A percentile compares a stretch with the other conserved stretches of the same genome.
Conservation (phyloP, 2,329 filamentous ascomycete species). For the Penicillium sp. region DNA sequence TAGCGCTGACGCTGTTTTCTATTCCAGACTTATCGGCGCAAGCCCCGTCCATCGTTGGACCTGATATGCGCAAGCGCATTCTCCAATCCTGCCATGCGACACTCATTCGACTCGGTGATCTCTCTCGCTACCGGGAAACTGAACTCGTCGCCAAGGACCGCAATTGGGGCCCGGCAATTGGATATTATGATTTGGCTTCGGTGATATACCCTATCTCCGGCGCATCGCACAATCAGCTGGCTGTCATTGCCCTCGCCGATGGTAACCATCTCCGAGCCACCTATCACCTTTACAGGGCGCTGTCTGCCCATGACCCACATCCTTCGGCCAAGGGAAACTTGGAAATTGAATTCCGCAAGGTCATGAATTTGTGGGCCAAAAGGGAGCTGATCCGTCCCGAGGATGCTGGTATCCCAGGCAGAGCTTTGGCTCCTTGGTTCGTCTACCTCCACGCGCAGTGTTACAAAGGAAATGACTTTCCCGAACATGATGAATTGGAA, state of each 20-base stretch:
- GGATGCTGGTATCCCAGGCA: conserved; percentile 46
- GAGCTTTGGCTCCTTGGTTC: conserved; percentile 73
- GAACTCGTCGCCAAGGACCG: conserved; percentile 68
- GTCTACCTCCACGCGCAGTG: conserved; percentile 79
- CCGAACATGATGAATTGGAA: conserved; percentile 74
- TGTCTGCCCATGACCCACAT: conserved; percentile 68
- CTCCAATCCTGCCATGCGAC: conserved; percentile 73
- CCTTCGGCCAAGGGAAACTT: conserved; percentile 71
- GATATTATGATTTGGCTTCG: conserved; percentile 78
- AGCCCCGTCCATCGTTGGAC: conserved; percentile 44
- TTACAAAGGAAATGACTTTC: conserved; percentile 69
- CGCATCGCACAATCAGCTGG: conserved; percentile 82
- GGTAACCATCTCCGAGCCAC: conserved; percentile 76
- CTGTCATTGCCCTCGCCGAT: conserved; percentile 72
- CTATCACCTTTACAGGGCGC: conserved; percentile 82
- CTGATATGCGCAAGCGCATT: conserved; percentile 55
- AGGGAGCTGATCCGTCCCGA: conserved; percentile 48
- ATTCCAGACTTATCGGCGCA: conserved; percentile 41
- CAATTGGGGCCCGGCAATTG: conserved; percentile 72
- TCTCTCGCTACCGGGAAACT: conserved; percentile 75
- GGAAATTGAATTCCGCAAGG: conserved; percentile 69
- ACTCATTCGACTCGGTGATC: conserved; percentile 80
- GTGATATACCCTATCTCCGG: conserved; percentile 74
- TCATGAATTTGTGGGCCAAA: conserved; percentile 54
- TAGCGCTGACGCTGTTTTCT: background rate